These are phyloP conservation scores for Fomitopsis palustris DNA, from an alignment of 1,284 basidiomycete species.

Conservation along the genomic window DNA sequence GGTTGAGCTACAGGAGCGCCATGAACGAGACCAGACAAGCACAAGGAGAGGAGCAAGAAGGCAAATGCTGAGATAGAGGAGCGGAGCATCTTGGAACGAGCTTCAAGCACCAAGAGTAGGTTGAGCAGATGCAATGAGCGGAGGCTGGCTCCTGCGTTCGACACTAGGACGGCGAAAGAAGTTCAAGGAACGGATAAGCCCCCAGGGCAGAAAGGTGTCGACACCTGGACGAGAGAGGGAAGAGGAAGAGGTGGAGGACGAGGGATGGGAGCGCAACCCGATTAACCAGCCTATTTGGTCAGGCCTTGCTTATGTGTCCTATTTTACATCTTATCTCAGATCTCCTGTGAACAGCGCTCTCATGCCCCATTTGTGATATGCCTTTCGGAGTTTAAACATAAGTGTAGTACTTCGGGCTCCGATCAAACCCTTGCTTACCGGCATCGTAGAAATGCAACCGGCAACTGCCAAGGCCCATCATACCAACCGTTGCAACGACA, in stretches of 20 bases:
- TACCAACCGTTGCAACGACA: background rate
- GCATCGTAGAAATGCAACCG: slow-evolving; percentile 2
- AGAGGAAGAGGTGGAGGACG: slow-evolving; percentile 19
- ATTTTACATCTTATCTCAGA: background rate
- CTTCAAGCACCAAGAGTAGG: slow-evolving; percentile 9
- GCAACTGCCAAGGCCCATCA: slow-evolving; percentile 3
- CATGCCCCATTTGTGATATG: background rate
- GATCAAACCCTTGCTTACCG: background rate
- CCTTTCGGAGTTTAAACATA: background rate
- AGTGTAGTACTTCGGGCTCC: background rate
- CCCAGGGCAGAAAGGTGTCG: slow-evolving; percentile 41
- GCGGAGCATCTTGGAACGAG: slow-evolving; percentile 28
- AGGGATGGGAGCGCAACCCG: slow-evolving; percentile 4
- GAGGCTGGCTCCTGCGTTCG: slow-evolving; percentile 50
- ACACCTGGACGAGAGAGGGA: slow-evolving; percentile 18
- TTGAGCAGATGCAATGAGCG: slow-evolving; percentile 19
- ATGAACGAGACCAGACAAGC: slow-evolving; percentile 24
- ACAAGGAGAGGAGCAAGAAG: slow-evolving; percentile 29
- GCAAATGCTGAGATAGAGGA: slow-evolving; percentile 31
- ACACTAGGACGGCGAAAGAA: slow-evolving; percentile 32
- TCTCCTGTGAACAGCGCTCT: background rate
- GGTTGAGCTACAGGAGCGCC: slow-evolving; percentile 20
- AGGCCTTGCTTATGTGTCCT: background rate
- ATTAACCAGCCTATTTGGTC: background rate
- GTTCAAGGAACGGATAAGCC: slow-evolving; percentile 54